Conservation (phyloP, 768 basidiomycete species). For the Galerina marginata region DNA sequence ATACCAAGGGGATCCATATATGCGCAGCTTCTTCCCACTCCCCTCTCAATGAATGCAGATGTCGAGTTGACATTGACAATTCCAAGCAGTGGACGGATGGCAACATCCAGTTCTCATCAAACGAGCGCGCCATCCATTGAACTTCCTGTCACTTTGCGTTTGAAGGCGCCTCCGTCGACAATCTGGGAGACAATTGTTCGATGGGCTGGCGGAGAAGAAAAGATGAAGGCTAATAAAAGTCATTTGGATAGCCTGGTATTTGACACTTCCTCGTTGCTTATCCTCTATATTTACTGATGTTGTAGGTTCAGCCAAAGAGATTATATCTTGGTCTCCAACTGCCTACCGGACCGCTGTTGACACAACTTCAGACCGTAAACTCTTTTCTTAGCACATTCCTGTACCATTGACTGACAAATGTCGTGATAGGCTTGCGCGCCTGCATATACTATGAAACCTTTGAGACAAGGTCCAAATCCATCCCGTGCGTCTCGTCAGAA, state of each 20-base stretch:
- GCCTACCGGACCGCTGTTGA: conserved; percentile 57
- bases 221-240: conserved; percentile 52
- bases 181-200: conserved; percentile 64
- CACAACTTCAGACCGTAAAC: conserved; percentile 64
- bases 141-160: conserved; percentile 47
- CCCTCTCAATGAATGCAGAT: conserved; percentile 26
- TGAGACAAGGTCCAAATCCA: conserved; percentile 54
- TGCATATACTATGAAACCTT: conserved; percentile 57
- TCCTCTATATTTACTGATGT: background rate
- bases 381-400: background rate
- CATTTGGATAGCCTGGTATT: conserved; percentile 53
- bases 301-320: conserved; percentile 48
- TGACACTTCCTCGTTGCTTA: background rate
- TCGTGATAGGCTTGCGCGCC: conserved; percentile 47
- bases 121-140: background rate
- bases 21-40: conserved; percentile 44
- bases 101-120: conserved; percentile 22
- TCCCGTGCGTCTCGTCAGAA: conserved; percentile 33
- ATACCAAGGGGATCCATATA: conserved; percentile 65
- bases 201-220: conserved; percentile 66
- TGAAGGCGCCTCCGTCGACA: conserved; percentile 51
- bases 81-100: conserved; percentile 24
- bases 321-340: conserved; percentile 64
- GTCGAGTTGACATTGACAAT: conserved; percentile 22
- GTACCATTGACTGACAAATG: conserved; percentile 17